Evolutionary conservation across 2,329 filamentous ascomycete genomes (phyloP).

Genomic region (Curvularia verruculosa): DNA sequence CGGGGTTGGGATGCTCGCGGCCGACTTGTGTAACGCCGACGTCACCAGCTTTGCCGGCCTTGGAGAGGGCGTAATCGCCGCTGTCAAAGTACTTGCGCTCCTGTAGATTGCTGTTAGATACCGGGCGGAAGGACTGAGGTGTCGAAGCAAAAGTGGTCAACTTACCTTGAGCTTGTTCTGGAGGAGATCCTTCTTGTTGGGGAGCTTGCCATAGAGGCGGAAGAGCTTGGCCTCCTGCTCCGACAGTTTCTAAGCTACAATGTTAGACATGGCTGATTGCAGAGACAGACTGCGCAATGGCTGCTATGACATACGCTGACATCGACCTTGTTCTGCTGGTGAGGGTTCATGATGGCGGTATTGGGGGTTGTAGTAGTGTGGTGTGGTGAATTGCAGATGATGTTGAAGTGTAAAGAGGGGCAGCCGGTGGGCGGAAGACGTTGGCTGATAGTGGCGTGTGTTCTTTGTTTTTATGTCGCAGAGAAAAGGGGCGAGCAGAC

Average conservation of each 20-base stretch:
- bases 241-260: constrained; percentile 72
- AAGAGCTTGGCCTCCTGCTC: constrained; percentile 96
- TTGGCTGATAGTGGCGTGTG: constrained; percentile 29
- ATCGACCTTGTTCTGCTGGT: constrained; percentile 98
- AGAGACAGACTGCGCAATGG: constrained; percentile 19
- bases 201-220: constrained; percentile 96
- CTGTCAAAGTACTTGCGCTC: constrained; percentile 98
- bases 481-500: constrained; percentile 28
- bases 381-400: constrained; percentile 13
- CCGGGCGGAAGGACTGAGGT: neutral
- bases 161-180: constrained; percentile 92
- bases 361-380: constrained; percentile 9
- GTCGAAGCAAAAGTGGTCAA: neutral
- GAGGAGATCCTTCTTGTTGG: constrained; percentile 92
- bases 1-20: constrained; percentile 90
- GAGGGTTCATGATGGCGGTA: constrained; percentile 76
- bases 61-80: constrained; percentile 93
- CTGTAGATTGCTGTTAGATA: constrained; percentile 45
- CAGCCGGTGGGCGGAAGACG: constrained; percentile 16
- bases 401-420: constrained; percentile 23
- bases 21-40: constrained; percentile 93
- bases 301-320: constrained; percentile 73
- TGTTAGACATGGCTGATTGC: constrained; percentile 25
- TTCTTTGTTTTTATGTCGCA: constrained; percentile 34
- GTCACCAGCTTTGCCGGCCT: constrained; percentile 94